Percentiles rank a stretch among this genome's conserved stretches.
Conservation (phyloP, 768 basidiomycete genomes). For the Lentinula sp. region DNA sequence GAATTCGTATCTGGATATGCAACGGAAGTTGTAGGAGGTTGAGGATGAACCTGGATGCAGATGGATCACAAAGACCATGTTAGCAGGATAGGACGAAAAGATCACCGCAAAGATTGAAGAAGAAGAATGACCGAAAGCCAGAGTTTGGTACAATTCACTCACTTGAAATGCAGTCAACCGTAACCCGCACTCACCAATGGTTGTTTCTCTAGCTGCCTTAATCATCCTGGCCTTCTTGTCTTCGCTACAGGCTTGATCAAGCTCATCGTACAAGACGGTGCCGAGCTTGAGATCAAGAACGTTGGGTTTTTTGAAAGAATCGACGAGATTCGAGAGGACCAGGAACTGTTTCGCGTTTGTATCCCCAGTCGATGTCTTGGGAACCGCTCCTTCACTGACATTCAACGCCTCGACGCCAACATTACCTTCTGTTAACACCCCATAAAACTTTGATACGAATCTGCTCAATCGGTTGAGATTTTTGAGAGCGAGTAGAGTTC, state of each 20-base stretch:
- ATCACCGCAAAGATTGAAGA: not conserved
- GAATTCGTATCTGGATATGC: slow-evolving; percentile 48
- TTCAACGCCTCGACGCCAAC: slow-evolving; percentile 32
- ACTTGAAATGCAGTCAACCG: slow-evolving; percentile 91
- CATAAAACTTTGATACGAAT: slow-evolving; percentile 74
- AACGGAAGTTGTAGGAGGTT: slow-evolving; percentile 18
- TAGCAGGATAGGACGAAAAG: too few relatives aligned
- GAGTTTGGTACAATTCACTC: slow-evolving; percentile 10
- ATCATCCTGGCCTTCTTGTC: slow-evolving; percentile 82
- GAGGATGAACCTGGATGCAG: slow-evolving; percentile 1
- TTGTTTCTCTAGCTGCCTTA: slow-evolving; percentile 61
- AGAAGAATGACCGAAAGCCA: too few relatives aligned
- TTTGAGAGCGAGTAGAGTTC: not conserved
- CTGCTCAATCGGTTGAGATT: slow-evolving; percentile 36
- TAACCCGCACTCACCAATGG: slow-evolving; percentile 70
- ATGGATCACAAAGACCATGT: not conserved
- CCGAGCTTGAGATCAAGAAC: slow-evolving; percentile 94
- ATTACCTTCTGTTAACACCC: slow-evolving; percentile 72
- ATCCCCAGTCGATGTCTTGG: not conserved
- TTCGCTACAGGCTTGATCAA: slow-evolving; percentile 30
- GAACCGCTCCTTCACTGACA: not conserved
- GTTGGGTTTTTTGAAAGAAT: slow-evolving; percentile 73
- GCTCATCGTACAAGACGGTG: slow-evolving; percentile 75
- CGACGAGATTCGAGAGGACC: slow-evolving; percentile 79
- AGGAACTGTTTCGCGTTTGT: slow-evolving; percentile 48